Base-by-base conservation (phyloP, 371 early-diverging fungal genomes). In the Mucor velutinosus region DNA sequence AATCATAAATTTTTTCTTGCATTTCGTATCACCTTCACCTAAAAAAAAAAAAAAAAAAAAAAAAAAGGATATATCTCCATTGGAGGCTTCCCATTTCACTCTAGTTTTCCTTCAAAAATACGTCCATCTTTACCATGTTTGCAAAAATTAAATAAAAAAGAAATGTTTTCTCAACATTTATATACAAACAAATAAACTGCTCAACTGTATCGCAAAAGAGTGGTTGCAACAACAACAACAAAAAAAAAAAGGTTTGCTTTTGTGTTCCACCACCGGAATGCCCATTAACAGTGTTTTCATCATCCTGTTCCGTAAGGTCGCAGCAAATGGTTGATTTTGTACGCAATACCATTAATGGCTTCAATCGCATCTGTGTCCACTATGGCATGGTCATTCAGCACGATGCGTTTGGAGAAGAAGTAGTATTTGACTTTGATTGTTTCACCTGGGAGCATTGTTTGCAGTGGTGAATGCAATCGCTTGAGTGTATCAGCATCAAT, bases 331-430 rank as follows among this genome's bases (percentile, higher is more conserved):
- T 80, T 71, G 29, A 83, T 78, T 63, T 73, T 77, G 65, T 81
- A 81, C 19, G 84, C 84, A 51, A 81, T 75, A 19, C 84, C 81
- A 74, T 81, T 81, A 14, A 65, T 30, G 12, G 84, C 81, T 41
- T 73, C 66, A 7, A 79, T 66, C n/a, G 73, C 47, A 61, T 76
- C 67, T 10, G 60, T 71, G 61, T 77, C 76, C 12, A 83, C 78
- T 0, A 41, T 56, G 15, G 78, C 78, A 25, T 70, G 39, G 12
- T 62, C 73, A 57, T 83, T 78, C 14, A 83, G 66, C 2, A 70
- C 39, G 1, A 66, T 70, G 32, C 55, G 73, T 7, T 66, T 60
- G 37, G 64, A 60, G 17, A 76, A 70, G 11, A 68, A 65, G 37
- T 76, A 71, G 39, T 77, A 66, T n/a, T 76, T 64, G 41, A 83